phyloP scores from a whole-genome alignment of 106 monocot genomes.

The Cymbidium sinense region DNA sequence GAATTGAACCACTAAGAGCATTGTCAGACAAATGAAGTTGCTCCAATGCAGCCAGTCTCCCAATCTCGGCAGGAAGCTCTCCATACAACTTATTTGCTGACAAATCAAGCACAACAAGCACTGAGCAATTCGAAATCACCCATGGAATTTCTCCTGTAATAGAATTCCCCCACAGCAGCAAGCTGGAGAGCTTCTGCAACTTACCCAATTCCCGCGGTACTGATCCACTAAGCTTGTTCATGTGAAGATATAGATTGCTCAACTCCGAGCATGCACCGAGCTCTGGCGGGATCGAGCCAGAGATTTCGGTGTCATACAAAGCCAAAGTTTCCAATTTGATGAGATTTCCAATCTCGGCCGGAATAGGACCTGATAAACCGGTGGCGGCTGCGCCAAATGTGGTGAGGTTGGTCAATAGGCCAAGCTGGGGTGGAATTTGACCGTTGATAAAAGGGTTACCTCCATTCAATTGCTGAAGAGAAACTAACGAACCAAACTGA shows the following conservation, averaged over 20 bases:
- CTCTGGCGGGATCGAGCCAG: conserved; percentile 55
- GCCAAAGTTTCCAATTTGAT: conserved; percentile 75
- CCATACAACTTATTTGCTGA: conserved; percentile 70
- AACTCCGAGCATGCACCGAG: conserved; percentile 63
- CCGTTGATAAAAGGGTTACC: conserved; percentile 73
- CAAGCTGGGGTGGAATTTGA: conserved; percentile 58
- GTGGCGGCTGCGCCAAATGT: conserved; percentile 84
- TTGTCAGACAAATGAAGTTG: conserved; percentile 93
- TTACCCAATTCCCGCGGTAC: conserved; percentile 66
- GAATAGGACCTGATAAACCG: conserved; percentile 61
- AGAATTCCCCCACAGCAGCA: conserved; percentile 87
- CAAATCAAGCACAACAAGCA: conserved; percentile 73
- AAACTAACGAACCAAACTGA: conserved; percentile 41
- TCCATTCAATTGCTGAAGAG: conserved; percentile 78
- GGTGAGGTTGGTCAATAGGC: conserved; percentile 69
- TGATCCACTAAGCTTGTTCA: conserved; percentile 65
- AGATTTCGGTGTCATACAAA: conserved; percentile 74
- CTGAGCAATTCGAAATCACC: conserved; percentile 65
- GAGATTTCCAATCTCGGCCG: conserved; percentile 59
- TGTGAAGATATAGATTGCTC: conserved; percentile 73
- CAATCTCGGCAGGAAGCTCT: conserved; percentile 57
- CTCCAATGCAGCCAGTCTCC: conserved; percentile 48
- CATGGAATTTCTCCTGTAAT: conserved; percentile 59
- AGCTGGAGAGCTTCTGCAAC: conserved; percentile 78
- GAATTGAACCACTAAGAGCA: conserved; percentile 45